Evolutionary conservation across 23 red algal genomes (phyloP), one percentile per base, ranked within the genome.

Genomic region (Gracilaria caudata): DNA sequence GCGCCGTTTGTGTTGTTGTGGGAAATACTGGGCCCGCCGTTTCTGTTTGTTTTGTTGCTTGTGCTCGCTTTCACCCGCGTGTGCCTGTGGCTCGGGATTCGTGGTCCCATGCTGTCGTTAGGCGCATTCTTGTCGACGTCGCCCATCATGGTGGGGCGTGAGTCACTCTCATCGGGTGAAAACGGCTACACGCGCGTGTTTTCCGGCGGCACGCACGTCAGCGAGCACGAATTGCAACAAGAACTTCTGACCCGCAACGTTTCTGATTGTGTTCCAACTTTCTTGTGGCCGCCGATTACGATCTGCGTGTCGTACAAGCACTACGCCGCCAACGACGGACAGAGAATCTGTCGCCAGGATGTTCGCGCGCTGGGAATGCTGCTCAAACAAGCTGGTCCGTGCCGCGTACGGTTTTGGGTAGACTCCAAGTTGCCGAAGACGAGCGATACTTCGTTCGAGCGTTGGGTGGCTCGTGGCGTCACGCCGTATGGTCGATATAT

Each of bases 281-380:
- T 17, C 5, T 53, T 53, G 7, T 13, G 49, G 13, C 7, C 5
- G 14, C 49, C 49, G 7, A 39, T 25, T 16, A 75, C 70, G 23
- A 75, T 75, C 13, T 39, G 38, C 25, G 38, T 75, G 38, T 75
- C 70, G 4, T 75, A 75, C 70, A 43, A 75, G 32, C 70, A 75
- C 70, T 75, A 75, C 25, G 38, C 70, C 32, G 70, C 26, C 10
- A 75, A 21, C 20, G 32, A 39, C n/a, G 39, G 38, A 5, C n/a
- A 16, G 5, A 32, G 70, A 36, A 39, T 75, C 46, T 75, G 38
- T 46, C 28, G 46, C 28, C 19, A 75, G 25, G 70, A 75, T 25
- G 16, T 75, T 10, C 26, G 19, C 13, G 70, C 70, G n/a, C 21
- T 75, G n/a, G 38, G n/a, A 19, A 75, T 46, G 21, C 13, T 75